Evolutionary conservation across 371 early-diverging fungal species (phyloP).

Genomic region (Mucor mucedo): DNA sequence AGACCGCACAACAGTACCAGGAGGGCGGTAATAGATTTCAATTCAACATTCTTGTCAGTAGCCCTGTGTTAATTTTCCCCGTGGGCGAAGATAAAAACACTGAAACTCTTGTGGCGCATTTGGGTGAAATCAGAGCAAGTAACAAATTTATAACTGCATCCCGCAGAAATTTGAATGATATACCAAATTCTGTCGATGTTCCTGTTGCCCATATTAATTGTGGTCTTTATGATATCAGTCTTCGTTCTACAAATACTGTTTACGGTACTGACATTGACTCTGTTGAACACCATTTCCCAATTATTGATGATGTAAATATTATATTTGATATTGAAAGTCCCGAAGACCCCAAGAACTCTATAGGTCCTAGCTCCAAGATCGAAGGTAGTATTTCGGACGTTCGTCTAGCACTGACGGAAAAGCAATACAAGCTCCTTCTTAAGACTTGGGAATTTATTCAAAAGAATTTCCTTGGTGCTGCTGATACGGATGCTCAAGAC

Average conservation of each 20-base stretch:
- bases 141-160: constrained; percentile 65
- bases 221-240: constrained; percentile 71
- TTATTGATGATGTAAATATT: constrained; percentile 86
- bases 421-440: constrained; percentile 80
- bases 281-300: constrained; percentile 59
- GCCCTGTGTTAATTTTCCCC: constrained; percentile 91
- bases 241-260: constrained; percentile 63
- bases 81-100: constrained; percentile 54
- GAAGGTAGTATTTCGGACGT: constrained; percentile 78
- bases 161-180: constrained; percentile 27
- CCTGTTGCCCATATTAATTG: constrained; percentile 65
- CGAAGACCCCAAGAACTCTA: constrained; percentile 28
- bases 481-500: not conserved
- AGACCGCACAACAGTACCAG: constrained; percentile 75
- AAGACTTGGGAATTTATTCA: constrained; percentile 66
- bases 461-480: constrained; percentile 56
- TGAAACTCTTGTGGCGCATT: constrained; percentile 71
- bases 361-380: constrained; percentile 60
- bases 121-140: constrained; percentile 86
- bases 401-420: constrained; percentile 76
- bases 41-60: constrained; percentile 83
- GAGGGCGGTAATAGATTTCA: constrained; percentile 64
- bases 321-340: constrained; percentile 62
- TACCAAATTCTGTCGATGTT: constrained; percentile 33
- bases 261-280: constrained; percentile 12